A percentile compares a stretch with the other conserved stretches of the same genome.
phyloP scores from a whole-genome alignment of 495 filamentous ascomycete genomes.

The Penicillium cosmopolitanum region DNA sequence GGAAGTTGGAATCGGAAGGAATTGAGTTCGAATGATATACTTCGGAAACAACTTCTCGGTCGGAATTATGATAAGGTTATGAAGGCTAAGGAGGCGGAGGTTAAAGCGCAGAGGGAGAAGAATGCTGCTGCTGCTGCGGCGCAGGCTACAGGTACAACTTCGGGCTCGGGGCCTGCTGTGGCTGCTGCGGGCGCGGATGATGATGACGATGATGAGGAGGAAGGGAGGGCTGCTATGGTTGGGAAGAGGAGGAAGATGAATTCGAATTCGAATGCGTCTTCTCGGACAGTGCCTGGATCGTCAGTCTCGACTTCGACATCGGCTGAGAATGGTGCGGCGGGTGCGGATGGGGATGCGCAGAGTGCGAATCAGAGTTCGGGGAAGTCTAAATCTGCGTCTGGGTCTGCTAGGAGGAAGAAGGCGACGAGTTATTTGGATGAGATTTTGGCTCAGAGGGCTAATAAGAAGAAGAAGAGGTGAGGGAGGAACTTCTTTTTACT shows the following conservation, averaged over 20 bases:
- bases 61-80: slow-evolving; percentile 48
- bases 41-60: slow-evolving; percentile 54
- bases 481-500: not conserved
- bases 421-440: slow-evolving; percentile 54
- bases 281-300: no score
- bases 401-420: slow-evolving; percentile 30
- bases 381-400: not conserved
- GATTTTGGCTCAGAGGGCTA: slow-evolving; percentile 51
- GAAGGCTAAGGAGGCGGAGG: slow-evolving; percentile 21
- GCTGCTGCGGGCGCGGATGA: slow-evolving; percentile 14
- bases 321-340: slow-evolving; percentile 6
- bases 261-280: not conserved
- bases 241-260: slow-evolving; percentile 45
- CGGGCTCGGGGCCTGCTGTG: slow-evolving; percentile 1
- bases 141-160: slow-evolving; percentile 4
- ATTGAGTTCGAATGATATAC: slow-evolving; percentile 46
- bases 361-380: no score
- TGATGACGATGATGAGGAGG: slow-evolving; percentile 60
- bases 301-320: no score
- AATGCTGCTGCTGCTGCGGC: slow-evolving; percentile 1
- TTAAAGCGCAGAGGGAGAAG: not conserved
- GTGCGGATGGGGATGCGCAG: not conserved
- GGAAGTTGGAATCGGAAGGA: slow-evolving; percentile 46
- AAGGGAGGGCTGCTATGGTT: slow-evolving; percentile 60
- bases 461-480: slow-evolving; percentile 59